phyloP scores from a whole-genome alignment of 192 early-diverging fungal species.

The Globomyces pollinis-pini region DNA sequence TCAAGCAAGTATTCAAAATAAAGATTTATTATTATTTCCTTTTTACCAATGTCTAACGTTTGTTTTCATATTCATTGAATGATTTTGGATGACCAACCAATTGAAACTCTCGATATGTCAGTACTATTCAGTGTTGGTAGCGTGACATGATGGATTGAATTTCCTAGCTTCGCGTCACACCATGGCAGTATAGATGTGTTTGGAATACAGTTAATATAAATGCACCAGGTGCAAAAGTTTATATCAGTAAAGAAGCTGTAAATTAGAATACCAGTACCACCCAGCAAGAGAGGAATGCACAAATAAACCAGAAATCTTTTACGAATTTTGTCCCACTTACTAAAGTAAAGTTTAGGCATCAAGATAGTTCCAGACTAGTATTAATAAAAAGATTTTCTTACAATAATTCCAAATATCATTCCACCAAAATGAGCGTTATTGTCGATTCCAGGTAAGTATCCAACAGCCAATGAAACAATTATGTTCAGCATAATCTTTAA shows the following conservation, averaged over 20 bases:
- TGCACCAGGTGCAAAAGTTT: slow-evolving; percentile 33
- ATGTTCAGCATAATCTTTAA: slow-evolving; percentile 56
- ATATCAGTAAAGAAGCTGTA: slow-evolving; percentile 23
- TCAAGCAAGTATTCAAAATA: too few species aligned
- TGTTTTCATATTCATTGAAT: too few species aligned
- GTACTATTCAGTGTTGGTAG: too few species aligned
- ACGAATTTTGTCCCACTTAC: slow-evolving; percentile 31
- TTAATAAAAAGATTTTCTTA: too few species aligned
- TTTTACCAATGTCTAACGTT: too few species aligned
- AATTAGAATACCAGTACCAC: slow-evolving; percentile 18
- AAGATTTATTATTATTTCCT: too few species aligned
- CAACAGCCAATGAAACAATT: slow-evolving; percentile 59
- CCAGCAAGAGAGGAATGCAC: slow-evolving; percentile 21
- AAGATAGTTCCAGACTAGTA: slow-evolving; percentile 65
- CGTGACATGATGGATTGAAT: too few species aligned
- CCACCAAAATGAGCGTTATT: slow-evolving; percentile 86
- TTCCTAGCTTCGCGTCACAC: slow-evolving; percentile 26
- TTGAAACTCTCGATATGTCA: too few species aligned
- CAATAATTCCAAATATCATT: slow-evolving; percentile 55
- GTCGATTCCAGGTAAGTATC: slow-evolving; percentile 69
- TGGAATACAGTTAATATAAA: slow-evolving; percentile 48
- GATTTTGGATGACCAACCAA: too few species aligned
- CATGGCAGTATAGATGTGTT: slow-evolving; percentile 42
- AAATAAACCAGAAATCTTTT: slow-evolving; percentile 28
- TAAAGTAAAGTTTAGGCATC: slow-evolving; percentile 59